These are phyloP conservation scores for Kurtzmaniella natalensis DNA, from an alignment of 1,139 yeast species.

Conservation along the genomic window DNA sequence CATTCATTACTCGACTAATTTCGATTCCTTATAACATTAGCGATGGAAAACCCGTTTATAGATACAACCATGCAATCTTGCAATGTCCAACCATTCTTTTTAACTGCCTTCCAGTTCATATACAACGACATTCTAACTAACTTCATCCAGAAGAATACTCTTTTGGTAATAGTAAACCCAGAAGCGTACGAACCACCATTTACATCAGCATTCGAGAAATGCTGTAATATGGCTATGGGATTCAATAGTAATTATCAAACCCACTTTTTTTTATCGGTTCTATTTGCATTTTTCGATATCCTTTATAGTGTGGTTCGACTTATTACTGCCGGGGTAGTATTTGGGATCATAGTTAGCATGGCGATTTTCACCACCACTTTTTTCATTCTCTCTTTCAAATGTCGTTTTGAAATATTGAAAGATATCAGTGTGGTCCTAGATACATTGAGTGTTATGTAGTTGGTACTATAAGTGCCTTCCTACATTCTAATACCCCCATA, in stretches of 20 bases:
- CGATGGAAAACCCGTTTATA: too few species aligned
- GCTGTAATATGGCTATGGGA: constrained; percentile 11
- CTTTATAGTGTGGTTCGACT: constrained; percentile 17
- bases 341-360: constrained; percentile 11
- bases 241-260: constrained; percentile 6
- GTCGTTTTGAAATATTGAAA: constrained; percentile 6
- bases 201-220: constrained; percentile 16
- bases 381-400: constrained; percentile 6
- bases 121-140: constrained; percentile 14
- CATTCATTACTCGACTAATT: too few species aligned
- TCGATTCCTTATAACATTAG: too few species aligned
- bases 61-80: too few species aligned
- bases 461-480: too few species aligned
- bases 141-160: constrained; percentile 15
- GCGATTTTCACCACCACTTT: constrained; percentile 8
- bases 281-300: constrained; percentile 18
- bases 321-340: constrained; percentile 13
- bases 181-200: constrained; percentile 28
- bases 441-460: too few species aligned
- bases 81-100: too few species aligned
- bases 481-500: too few species aligned
- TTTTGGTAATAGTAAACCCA: constrained; percentile 20
- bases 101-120: constrained; percentile 10
- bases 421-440: not conserved
- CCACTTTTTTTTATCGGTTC: constrained; percentile 9